phyloP scores from a whole-genome alignment of 257 asterid genomes.

The Penstemon eatonii region DNA sequence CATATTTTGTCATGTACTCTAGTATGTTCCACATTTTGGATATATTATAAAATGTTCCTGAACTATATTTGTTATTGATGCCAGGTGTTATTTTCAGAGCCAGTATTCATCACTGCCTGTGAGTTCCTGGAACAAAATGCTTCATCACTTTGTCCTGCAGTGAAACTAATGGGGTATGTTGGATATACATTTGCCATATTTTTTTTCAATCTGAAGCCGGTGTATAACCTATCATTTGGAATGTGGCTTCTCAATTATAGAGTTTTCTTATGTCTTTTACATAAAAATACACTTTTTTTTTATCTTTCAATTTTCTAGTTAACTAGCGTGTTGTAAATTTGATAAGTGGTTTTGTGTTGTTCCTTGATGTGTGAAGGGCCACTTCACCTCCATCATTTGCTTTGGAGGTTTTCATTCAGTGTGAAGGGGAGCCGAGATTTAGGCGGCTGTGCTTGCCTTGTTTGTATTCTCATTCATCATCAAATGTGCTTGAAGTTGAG shows the following conservation, averaged over 20 bases:
- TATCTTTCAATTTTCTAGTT: conserved; percentile 17
- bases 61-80: conserved; percentile 19
- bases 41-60: conserved; percentile 6
- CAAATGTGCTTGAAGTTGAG: conserved; percentile 94
- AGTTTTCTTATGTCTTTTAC: conserved; percentile 10
- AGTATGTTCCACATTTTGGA: neutral
- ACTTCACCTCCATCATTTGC: conserved; percentile 95
- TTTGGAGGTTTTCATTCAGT: conserved; percentile 86
- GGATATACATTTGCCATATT: conserved; percentile 17
- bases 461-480: conserved; percentile 90
- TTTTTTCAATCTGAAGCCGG: conserved; percentile 14
- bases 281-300: neutral
- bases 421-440: conserved; percentile 94
- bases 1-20: neutral
- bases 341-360: conserved; percentile 26
- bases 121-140: conserved; percentile 96
- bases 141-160: conserved; percentile 69
- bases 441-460: conserved; percentile 91
- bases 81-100: conserved; percentile 89
- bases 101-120: conserved; percentile 73
- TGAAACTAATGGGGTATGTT: conserved; percentile 79
- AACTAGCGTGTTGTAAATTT: conserved; percentile 5
- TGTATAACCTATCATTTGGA: neutral
- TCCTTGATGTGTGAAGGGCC: conserved; percentile 51
- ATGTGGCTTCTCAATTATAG: conserved; percentile 2